Evolutionary conservation across 495 filamentous ascomycete species (phyloP).

Genomic region (Lophium mytilinum): DNA sequence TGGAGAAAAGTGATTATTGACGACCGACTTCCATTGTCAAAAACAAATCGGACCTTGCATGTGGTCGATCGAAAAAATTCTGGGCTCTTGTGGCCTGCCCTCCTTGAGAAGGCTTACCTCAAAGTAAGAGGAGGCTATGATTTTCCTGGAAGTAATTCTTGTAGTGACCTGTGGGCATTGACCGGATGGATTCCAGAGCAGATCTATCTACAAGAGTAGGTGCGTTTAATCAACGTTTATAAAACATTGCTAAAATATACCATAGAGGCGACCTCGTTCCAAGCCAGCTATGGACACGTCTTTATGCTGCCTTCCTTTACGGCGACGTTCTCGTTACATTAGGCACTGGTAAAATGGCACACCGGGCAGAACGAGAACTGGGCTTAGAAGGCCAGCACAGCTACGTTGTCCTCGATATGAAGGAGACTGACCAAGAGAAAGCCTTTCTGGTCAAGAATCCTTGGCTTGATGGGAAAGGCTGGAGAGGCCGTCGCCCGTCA

Average conservation of each 20-base stretch:
- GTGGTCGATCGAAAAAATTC: constrained; percentile 83
- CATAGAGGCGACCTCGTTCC: constrained; percentile 44
- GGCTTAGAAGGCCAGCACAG: constrained; percentile 85
- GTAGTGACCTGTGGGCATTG: constrained; percentile 81
- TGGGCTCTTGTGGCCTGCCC: constrained; percentile 74
- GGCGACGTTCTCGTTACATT: constrained; percentile 84
- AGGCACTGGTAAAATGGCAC: constrained; percentile 73
- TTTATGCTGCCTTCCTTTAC: constrained; percentile 62
- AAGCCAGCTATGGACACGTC: constrained; percentile 66
- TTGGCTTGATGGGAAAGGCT: constrained; percentile 74
- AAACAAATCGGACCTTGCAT: constrained; percentile 61
- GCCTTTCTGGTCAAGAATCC: constrained; percentile 88
- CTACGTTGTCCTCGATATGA: constrained; percentile 82
- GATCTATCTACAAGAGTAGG: constrained; percentile 69
- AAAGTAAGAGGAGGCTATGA: constrained; percentile 95
- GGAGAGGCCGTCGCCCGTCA: constrained; percentile 42
- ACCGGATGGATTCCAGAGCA: constrained; percentile 98
- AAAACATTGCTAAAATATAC: constrained; percentile 1
- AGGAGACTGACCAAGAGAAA: constrained; percentile 52
- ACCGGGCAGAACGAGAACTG: constrained; percentile 64
- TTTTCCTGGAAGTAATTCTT: constrained; percentile 97
- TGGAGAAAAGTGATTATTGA: constrained; percentile 83
- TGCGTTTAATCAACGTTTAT: not conserved
- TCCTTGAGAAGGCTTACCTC: constrained; percentile 96
- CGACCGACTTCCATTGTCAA: constrained; percentile 79